phyloP scores from a whole-genome alignment of 495 filamentous ascomycete species.

The Staphylotrichum tortipilum region DNA sequence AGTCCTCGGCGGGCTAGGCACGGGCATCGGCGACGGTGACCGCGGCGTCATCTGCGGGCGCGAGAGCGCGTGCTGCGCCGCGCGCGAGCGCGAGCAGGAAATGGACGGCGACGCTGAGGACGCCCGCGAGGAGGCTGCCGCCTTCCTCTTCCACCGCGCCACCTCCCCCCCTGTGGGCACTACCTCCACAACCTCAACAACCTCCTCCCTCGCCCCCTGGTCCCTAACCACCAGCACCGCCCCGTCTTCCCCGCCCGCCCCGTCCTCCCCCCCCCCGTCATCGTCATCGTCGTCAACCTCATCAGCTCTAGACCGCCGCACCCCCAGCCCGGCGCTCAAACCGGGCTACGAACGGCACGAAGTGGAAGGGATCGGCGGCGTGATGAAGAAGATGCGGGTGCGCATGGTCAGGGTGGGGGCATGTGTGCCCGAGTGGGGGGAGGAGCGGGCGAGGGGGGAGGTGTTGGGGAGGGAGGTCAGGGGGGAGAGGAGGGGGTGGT shows the following conservation, averaged over 20 bases:
- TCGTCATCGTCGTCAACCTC: constrained; percentile 6
- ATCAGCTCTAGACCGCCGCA: constrained; percentile 17
- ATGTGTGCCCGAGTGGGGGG: constrained; percentile 72
- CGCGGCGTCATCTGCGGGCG: constrained; percentile 79
- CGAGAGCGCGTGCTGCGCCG: constrained; percentile 58
- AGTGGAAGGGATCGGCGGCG: constrained; percentile 77
- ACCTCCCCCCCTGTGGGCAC: not conserved
- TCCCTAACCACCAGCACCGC: not conserved
- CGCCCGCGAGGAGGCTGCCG: constrained; percentile 25
- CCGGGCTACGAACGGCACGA: constrained; percentile 74
- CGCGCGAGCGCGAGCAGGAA: constrained; percentile 66
- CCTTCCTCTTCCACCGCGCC: constrained; percentile 7
- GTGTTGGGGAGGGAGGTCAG: constrained; percentile 49
- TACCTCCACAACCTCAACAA: not conserved
- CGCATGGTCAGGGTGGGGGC: constrained; percentile 68
- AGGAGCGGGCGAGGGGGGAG: constrained; percentile 55
- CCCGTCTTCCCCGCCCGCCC: not conserved
- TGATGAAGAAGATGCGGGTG: constrained; percentile 72
- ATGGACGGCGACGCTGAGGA: constrained; percentile 69
- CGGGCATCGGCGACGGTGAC: constrained; percentile 79
- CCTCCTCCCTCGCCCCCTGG: constrained; percentile 2
- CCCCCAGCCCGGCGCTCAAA: constrained; percentile 36
- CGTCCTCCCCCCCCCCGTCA: not conserved
- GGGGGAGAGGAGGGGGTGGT: constrained; percentile 54
- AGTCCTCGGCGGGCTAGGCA: constrained; percentile 70